Evolutionary conservation across 1,284 basidiomycete species (phyloP), one percentile per base, ranked within the genome.

Genomic region (Termitomyces sp.): DNA sequence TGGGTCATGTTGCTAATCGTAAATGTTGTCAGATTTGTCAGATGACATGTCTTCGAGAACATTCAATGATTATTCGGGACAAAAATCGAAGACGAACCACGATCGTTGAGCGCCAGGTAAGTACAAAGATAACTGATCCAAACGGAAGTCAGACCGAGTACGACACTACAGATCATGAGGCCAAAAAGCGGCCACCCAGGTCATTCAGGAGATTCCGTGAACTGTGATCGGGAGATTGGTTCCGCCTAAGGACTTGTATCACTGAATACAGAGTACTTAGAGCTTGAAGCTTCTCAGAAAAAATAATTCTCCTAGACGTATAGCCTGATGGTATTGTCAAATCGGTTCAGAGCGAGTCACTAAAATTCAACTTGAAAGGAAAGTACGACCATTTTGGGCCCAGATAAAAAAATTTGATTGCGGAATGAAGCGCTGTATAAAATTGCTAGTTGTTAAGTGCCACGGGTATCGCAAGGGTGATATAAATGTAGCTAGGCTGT

Each of bases 401-500:
- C 2, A 13, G 1, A 3, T 42, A 43, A 7, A 7, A 43, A n/a
- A 30, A 13, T 3, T 28, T 30, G n/a, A 42, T 44, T 44, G 42
- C 26, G 5, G 7, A 30, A 10, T 30, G 12, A 13, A 26, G 13
- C 26, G 9, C 2, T 17, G 26, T 17, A 9, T 30, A 30, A 3
- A 1, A 30, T 30, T 13, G 4, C 24, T 7, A 28, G 6, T 21
- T 36, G 21, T 34, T 15, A 12, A n/a, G 15, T 21, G 15, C 12
- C 12, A 8, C 1, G 9, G 34, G 38, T n/a, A 49, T 38, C 26
- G 24, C 24, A 4, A 49, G 8, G 15, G 24, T 17, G 3, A 10
- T 38, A 40, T 42, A 17, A 12, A 7, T 17, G 21, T 13, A 38
- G 13, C 51, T 60, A 60, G 12, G 38, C 52, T 13, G 45, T 19